Evolutionary conservation across 106 monocot species (phyloP).

Genomic region (Iris macrosiphon): DNA sequence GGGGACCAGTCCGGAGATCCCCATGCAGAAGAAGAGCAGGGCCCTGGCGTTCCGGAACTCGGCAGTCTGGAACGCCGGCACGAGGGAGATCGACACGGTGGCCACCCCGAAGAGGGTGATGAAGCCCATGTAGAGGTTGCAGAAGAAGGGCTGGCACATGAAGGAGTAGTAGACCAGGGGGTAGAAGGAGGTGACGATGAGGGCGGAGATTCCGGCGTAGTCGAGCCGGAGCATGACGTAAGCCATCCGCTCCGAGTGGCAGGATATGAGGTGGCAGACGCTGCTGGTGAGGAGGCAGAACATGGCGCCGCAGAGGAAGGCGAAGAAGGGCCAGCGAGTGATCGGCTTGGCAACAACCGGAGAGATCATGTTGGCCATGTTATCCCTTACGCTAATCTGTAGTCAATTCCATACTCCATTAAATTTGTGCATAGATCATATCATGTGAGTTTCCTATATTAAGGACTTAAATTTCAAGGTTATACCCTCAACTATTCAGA

Average conservation of each 20-base stretch:
- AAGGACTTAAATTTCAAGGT: too few species aligned
- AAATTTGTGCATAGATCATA: too few species aligned
- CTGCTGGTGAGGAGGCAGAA: constrained; percentile 81
- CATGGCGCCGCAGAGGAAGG: constrained; percentile 67
- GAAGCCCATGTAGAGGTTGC: constrained; percentile 49
- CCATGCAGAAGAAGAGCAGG: constrained; percentile 65
- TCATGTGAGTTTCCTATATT: too few species aligned
- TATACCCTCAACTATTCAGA: too few species aligned
- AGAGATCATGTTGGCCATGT: not conserved
- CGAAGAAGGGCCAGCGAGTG: constrained; percentile 63
- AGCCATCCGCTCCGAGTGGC: constrained; percentile 63
- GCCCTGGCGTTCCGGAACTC: constrained; percentile 37
- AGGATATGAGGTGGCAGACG: constrained; percentile 65
- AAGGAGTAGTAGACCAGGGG: constrained; percentile 78
- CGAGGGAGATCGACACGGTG: constrained; percentile 38
- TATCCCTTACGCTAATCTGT: too few species aligned
- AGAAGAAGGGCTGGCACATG: constrained; percentile 53
- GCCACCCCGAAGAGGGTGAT: constrained; percentile 62
- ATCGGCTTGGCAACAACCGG: not conserved
- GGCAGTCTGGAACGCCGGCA: constrained; percentile 51
- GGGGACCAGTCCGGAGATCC: constrained; percentile 52
- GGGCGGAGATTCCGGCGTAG: constrained; percentile 57
- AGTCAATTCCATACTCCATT: too few species aligned
- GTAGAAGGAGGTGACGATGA: constrained; percentile 87
- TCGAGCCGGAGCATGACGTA: constrained; percentile 76